phyloP scores from a whole-genome alignment of 495 filamentous ascomycete genomes.

The Lentithecium fluviatile region DNA sequence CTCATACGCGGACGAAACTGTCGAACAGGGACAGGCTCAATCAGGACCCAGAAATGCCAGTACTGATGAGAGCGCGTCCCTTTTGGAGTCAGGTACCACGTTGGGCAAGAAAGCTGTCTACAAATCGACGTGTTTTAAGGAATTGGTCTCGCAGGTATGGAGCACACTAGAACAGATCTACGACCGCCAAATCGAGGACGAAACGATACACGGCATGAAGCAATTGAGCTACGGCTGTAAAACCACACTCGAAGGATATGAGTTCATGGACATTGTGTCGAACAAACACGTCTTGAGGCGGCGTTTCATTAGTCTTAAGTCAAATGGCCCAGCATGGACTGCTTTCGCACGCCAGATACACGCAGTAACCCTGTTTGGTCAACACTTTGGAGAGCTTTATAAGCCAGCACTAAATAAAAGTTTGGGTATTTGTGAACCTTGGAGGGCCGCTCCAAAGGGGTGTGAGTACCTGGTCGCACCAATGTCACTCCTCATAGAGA shows the following conservation, averaged over 20 bases:
- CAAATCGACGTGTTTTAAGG: background rate
- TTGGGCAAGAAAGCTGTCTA: background rate
- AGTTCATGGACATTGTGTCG: constrained; percentile 1
- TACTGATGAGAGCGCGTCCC: background rate
- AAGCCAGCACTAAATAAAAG: background rate
- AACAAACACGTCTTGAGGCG: background rate
- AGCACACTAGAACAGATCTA: background rate
- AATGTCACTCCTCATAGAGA: too few relatives aligned
- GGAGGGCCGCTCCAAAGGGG: too few relatives aligned
- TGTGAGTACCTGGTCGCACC: too few relatives aligned
- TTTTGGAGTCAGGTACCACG: background rate
- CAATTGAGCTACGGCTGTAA: background rate
- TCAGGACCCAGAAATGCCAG: background rate
- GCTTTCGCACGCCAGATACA: background rate
- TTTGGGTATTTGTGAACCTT: too few relatives aligned
- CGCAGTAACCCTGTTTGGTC: background rate
- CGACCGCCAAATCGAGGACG: background rate
- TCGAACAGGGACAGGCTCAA: background rate
- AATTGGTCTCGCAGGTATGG: background rate
- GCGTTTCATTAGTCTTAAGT: background rate
- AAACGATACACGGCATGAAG: background rate
- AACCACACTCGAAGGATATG: background rate
- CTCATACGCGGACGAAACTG: background rate
- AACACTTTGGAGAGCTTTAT: background rate
- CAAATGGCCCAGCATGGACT: background rate